Percentiles rank a stretch among this genome's conserved stretches.
These are phyloP conservation scores for Globisporangium splendens DNA, from an alignment of 352 stramenopile species.

Conservation along the genomic window DNA sequence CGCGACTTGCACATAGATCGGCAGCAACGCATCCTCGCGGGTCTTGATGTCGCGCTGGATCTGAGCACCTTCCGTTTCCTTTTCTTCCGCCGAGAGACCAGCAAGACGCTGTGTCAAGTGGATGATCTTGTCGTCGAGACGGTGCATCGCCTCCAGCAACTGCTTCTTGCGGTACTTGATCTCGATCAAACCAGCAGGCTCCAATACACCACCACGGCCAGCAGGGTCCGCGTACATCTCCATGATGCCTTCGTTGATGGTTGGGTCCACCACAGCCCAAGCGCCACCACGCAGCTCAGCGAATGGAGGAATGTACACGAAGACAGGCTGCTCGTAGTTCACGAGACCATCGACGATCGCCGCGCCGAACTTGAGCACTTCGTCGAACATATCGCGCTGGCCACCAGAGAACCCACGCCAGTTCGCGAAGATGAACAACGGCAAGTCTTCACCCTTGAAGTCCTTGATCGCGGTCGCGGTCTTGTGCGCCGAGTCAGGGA, in stretches of 20 bases:
- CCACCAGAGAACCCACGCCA: constrained; percentile 99
- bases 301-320: constrained; percentile 99
- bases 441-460: constrained; percentile 98
- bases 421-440: constrained; percentile 99
- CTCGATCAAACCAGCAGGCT: constrained; percentile 96
- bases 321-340: constrained; percentile 98
- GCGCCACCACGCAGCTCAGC: constrained; percentile 98
- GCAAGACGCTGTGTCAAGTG: constrained; percentile 80
- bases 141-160: constrained; percentile 95
- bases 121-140: constrained; percentile 93
- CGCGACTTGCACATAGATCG: constrained; percentile 97
- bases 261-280: constrained; percentile 99
- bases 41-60: constrained; percentile 90
- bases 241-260: constrained; percentile 99
- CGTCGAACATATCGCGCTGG: constrained; percentile 99
- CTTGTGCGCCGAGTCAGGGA: constrained; percentile 99
- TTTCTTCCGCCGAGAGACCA: constrained; percentile 41
- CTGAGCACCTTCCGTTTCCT: constrained; percentile 34
- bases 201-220: constrained; percentile 96
- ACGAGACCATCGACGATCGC: constrained; percentile 99
- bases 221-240: constrained; percentile 98
- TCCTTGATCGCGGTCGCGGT: constrained; percentile 99
- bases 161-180: constrained; percentile 99
- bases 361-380: constrained; percentile 99
- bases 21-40: constrained; percentile 92